These are phyloP conservation scores for Penicillium sp. DNA, from an alignment of 2,329 filamentous ascomycete genomes.

Conservation along the genomic window DNA sequence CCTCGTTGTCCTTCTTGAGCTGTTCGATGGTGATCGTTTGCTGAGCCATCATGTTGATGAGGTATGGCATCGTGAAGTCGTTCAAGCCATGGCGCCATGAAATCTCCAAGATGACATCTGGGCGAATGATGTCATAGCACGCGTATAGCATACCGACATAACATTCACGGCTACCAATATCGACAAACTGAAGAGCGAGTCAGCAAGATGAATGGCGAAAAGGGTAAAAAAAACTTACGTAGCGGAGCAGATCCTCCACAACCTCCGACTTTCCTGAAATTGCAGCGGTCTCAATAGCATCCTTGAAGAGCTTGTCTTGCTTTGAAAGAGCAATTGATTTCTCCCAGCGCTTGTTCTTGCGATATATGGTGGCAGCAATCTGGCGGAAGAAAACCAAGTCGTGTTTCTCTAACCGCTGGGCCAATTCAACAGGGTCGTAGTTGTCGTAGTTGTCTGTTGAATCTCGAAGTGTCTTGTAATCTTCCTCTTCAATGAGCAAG, in stretches of 20 bases:
- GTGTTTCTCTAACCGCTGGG: constrained; percentile 90
- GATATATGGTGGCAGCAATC: constrained; percentile 96
- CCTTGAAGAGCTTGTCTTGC: constrained; percentile 99
- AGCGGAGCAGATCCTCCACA: constrained; percentile 91
- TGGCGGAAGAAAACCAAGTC: constrained; percentile 99
- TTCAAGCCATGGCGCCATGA: constrained; percentile 93
- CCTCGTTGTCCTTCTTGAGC: constrained; percentile 94
- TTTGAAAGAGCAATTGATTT: constrained; percentile 97
- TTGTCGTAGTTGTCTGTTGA: constrained; percentile 99
- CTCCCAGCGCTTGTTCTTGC: constrained; percentile 99
- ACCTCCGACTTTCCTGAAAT: constrained; percentile 87
- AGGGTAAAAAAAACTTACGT: constrained; percentile 64
- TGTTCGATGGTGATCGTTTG: constrained; percentile 79
- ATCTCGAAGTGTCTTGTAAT: constrained; percentile 96
- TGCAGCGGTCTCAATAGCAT: constrained; percentile 95
- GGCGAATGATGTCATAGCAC: constrained; percentile 93
- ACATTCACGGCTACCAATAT: constrained; percentile 98
- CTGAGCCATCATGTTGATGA: constrained; percentile 96
- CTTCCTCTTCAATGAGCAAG: constrained; percentile 94
- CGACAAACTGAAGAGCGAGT: constrained; percentile 70
- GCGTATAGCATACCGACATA: constrained; percentile 99
- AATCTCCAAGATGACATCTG: constrained; percentile 88
- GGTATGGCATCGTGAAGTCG: constrained; percentile 99
- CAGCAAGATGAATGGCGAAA: constrained; percentile 25
- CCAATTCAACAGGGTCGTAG: constrained; percentile 92